Evolutionary conservation across 2,329 filamentous ascomycete genomes (phyloP).

Genomic region (Rhynchosporium secalis): DNA sequence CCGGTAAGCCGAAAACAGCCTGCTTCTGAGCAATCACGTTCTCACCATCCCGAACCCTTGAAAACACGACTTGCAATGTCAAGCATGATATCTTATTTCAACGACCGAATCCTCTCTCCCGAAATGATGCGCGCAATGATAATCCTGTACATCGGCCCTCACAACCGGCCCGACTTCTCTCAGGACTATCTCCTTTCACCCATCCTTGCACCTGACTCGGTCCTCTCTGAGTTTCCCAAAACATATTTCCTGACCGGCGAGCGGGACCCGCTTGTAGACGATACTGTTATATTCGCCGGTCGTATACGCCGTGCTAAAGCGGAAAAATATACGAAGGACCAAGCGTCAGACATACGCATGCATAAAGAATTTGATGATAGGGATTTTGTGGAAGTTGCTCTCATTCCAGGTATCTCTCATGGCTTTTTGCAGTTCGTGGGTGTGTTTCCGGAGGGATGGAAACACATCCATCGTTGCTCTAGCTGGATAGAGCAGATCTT

Average conservation of each 20-base stretch:
- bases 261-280: conserved; percentile 91
- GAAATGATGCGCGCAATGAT: conserved; percentile 99
- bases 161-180: conserved; percentile 88
- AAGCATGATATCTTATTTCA: conserved; percentile 98
- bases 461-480: conserved; percentile 75
- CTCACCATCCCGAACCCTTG: conserved; percentile 59
- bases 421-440: conserved; percentile 91
- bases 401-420: conserved; percentile 88
- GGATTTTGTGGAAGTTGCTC: conserved; percentile 75
- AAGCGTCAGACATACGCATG: conserved; percentile 54
- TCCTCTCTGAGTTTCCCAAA: conserved; percentile 87
- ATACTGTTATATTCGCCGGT: conserved; percentile 94
- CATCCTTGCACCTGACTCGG: conserved; percentile 79
- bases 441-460: conserved; percentile 88
- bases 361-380: conserved; percentile 66
- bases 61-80: conserved; percentile 89
- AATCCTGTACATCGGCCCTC: conserved; percentile 91
- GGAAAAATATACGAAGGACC: conserved; percentile 50
- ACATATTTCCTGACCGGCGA: conserved; percentile 94
- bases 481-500: conserved; percentile 84
- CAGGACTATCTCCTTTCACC: conserved; percentile 90
- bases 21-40: conserved; percentile 35
- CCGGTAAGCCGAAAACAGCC: conserved; percentile 12
- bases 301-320: conserved; percentile 78
- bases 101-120: conserved; percentile 88